A percentile compares a stretch with the other conserved stretches of the same genome.
phyloP scores from a whole-genome alignment of 352 stramenopile genomes.

The Elongisporangium undulatum region DNA sequence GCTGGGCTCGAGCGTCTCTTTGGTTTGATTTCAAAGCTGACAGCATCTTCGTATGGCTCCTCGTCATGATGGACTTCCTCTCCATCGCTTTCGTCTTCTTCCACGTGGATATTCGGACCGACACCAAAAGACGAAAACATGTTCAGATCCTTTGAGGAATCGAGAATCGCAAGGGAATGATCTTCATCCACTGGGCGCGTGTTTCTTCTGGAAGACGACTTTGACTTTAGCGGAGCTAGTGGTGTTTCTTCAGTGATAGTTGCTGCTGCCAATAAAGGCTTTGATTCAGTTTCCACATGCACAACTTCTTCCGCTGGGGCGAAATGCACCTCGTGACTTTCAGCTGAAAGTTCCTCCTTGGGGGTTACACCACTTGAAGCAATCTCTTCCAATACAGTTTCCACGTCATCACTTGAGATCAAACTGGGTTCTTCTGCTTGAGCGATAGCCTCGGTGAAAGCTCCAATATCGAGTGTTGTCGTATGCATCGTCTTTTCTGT shows the following conservation, averaged over 20 bases:
- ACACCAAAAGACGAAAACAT: slow-evolving; percentile 6
- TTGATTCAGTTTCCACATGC: neutral
- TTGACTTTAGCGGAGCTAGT: neutral
- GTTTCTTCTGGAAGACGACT: neutral
- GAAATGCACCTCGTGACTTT: neutral
- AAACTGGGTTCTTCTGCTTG: neutral
- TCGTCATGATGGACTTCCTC: slow-evolving; percentile 12
- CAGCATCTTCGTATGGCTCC: slow-evolving; percentile 11
- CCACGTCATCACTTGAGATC: neutral
- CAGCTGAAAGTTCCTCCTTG: neutral
- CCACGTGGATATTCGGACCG: neutral
- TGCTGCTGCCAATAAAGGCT: neutral
- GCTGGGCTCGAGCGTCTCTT: slow-evolving; percentile 9
- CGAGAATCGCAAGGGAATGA: slow-evolving; percentile 22
- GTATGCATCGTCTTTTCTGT: neutral
- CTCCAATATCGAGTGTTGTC: neutral
- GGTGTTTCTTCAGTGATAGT: neutral
- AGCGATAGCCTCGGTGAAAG: neutral
- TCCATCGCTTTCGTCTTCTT: slow-evolving; percentile 5
- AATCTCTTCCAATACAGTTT: neutral
- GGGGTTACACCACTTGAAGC: neutral
- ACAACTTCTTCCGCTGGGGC: neutral
- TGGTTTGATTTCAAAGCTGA: slow-evolving; percentile 59
- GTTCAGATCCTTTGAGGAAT: slow-evolving; percentile 25
- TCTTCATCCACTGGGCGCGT: slow-evolving; percentile 2